phyloP scores from a whole-genome alignment of 257 asterid species.

The Thymus mandschuricus region DNA sequence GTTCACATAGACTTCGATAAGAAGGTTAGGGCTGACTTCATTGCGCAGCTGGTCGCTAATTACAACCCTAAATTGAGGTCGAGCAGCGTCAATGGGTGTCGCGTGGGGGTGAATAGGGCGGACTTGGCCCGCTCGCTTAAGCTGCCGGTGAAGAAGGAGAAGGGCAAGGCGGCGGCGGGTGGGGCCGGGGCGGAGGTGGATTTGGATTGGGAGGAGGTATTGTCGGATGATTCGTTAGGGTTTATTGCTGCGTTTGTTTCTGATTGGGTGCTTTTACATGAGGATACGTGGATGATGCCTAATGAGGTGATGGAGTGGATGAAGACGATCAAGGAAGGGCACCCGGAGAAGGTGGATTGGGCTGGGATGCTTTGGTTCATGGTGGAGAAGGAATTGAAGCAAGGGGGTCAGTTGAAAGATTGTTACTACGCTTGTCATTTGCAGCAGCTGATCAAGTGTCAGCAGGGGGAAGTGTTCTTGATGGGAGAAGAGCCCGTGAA shows the following conservation, averaged over 20 bases:
- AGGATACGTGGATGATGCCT: constrained; percentile 80
- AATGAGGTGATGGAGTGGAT: constrained; percentile 64
- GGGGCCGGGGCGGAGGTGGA: constrained; percentile 49
- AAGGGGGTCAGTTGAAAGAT: constrained; percentile 61
- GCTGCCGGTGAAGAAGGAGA: constrained; percentile 67
- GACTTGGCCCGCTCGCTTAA: constrained; percentile 72
- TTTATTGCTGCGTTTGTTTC: constrained; percentile 57
- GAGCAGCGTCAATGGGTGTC: constrained; percentile 52
- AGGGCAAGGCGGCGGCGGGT: constrained; percentile 24
- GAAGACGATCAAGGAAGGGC: constrained; percentile 65
- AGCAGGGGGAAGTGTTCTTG: constrained; percentile 46
- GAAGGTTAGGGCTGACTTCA: constrained; percentile 59
- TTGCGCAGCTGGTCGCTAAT: constrained; percentile 67
- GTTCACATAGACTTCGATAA: constrained; percentile 66
- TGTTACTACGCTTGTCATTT: constrained; percentile 87
- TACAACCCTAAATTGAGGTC: constrained; percentile 53
- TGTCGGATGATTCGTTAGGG: constrained; percentile 55
- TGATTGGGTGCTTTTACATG: constrained; percentile 80
- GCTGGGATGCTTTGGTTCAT: constrained; percentile 80
- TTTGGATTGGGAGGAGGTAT: constrained; percentile 47
- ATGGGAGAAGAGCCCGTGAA: constrained; percentile 33
- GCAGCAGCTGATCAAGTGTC: constrained; percentile 72
- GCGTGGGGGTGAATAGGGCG: constrained; percentile 60
- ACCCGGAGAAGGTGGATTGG: constrained; percentile 93
- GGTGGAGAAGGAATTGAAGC: constrained; percentile 85